Evolutionary conservation across 2,329 filamentous ascomycete species (phyloP).

Genomic region (Aureobasidium sp.): DNA sequence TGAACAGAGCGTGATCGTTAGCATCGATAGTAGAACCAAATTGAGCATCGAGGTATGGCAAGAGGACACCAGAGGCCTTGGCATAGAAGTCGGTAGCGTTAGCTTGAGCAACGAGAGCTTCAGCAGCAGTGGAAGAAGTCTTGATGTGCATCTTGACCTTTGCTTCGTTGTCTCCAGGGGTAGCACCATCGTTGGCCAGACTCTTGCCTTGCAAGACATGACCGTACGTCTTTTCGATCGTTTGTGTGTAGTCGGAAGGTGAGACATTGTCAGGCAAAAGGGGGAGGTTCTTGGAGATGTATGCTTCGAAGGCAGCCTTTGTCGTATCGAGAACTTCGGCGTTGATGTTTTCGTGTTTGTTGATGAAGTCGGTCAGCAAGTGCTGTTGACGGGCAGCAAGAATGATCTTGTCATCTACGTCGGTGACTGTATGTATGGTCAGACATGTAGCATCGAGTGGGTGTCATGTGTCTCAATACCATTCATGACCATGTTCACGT

Average conservation of each 20-base stretch:
- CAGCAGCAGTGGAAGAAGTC: constrained; percentile 46
- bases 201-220: constrained; percentile 46
- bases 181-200: constrained; percentile 41
- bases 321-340: constrained; percentile 41
- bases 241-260: constrained; percentile 33
- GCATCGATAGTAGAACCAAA: constrained; percentile 49
- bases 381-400: constrained; percentile 65
- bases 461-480: not conserved
- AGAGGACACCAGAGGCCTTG: constrained; percentile 58
- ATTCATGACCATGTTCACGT: constrained; percentile 71
- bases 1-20: constrained; percentile 68
- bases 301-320: constrained; percentile 45
- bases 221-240: constrained; percentile 43
- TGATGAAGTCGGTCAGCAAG: constrained; percentile 61
- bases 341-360: constrained; percentile 34
- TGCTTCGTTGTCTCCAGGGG: constrained; percentile 66
- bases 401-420: constrained; percentile 52
- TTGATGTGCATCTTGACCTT: constrained; percentile 87
- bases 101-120: constrained; percentile 33
- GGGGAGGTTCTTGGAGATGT: constrained; percentile 60
- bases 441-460: not conserved
- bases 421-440: not conserved
- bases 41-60: constrained; percentile 69
- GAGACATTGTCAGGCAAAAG: constrained; percentile 36
- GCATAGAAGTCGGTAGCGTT: constrained; percentile 40